These are phyloP conservation scores for Candida orba DNA, from an alignment of 805 yeast genomes.

Conservation along the genomic window DNA sequence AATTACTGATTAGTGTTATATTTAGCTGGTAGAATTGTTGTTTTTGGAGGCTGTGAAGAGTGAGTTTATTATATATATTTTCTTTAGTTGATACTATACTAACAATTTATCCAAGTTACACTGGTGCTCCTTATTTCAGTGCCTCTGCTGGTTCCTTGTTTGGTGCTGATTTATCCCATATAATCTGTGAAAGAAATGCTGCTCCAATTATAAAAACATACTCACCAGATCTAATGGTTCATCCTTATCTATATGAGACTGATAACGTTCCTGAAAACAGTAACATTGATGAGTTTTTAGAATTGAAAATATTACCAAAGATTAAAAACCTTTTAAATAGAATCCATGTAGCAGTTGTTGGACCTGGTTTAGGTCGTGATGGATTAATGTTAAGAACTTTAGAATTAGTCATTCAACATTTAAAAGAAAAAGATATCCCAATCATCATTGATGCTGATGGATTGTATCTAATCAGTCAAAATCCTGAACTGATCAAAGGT, in stretches of 20 bases:
- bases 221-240: constrained; percentile 93
- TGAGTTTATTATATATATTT: too few species aligned
- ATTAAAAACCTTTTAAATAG: constrained; percentile 50
- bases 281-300: constrained; percentile 25
- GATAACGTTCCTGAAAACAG: constrained; percentile 18
- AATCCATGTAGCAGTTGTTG: constrained; percentile 77
- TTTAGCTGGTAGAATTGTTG: constrained; percentile 67
- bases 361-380: constrained; percentile 94
- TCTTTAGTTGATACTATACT: too few species aligned
- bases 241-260: constrained; percentile 68
- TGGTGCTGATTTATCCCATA: constrained; percentile 86
- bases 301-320: constrained; percentile 45
- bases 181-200: constrained; percentile 78
- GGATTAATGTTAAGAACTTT: constrained; percentile 54
- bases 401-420: constrained; percentile 45
- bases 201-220: constrained; percentile 78
- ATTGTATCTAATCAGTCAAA: constrained; percentile 53
- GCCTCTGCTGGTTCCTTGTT: constrained; percentile 76
- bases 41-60: constrained; percentile 93
- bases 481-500: constrained; percentile 48
- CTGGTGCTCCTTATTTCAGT: constrained; percentile 94
- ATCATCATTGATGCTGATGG: constrained; percentile 90
- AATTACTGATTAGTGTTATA: background rate
- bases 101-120: constrained; percentile 38
- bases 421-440: constrained; percentile 53